Evolutionary conservation across 2,329 filamentous ascomycete species (phyloP), one percentile per base, ranked within the genome.

Genomic region (Elsinoe arachidis): DNA sequence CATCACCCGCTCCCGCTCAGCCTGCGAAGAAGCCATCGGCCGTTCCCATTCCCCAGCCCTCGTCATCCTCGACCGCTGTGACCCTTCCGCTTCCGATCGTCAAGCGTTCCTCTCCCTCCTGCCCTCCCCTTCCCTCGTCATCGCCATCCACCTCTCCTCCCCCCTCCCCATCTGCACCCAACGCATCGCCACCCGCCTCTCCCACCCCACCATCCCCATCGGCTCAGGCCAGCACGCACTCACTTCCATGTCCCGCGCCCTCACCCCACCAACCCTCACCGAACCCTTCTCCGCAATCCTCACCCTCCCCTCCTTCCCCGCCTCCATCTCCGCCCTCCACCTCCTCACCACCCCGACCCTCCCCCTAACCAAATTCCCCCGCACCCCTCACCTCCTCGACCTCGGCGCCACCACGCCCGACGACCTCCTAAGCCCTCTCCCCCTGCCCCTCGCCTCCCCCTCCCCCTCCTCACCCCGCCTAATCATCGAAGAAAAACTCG

Each of bases 311-410:
- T 61, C 59, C 3, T 59, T 19, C 2, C 4, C n/a, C 4, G 59
- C 56, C 9, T 38, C 54, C 2, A 35, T 26, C 11, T 1, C 12
- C n/a, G 19, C 23, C 11, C 12, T 14, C 19, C 7, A 30, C 39
- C 5, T 21, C 6, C 3, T 49, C 17, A 37, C 43, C n/a, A 39
- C 26, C 26, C 5, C 39, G 10, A 12, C 26, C 26, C 26, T 47
- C 21, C 23, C 53, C 38, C 5, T 61, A 14, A 55, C 47, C 55
- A 59, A 33, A 44, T 57, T 61, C 26, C 59, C 59, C 10, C 52
- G 59, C 9, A 61, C 59, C 5, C 54, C 57, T 7, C 59, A 59
- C 19, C 43, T 61, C 21, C 43, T 57, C 53, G 58, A 61, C 33
- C 19, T 52, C n/a, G 59, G 59, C 14, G 57, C 57, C 14, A 47